Base-by-base conservation (phyloP, 139 green algal species). In the Coelastrella sp. region DNA sequence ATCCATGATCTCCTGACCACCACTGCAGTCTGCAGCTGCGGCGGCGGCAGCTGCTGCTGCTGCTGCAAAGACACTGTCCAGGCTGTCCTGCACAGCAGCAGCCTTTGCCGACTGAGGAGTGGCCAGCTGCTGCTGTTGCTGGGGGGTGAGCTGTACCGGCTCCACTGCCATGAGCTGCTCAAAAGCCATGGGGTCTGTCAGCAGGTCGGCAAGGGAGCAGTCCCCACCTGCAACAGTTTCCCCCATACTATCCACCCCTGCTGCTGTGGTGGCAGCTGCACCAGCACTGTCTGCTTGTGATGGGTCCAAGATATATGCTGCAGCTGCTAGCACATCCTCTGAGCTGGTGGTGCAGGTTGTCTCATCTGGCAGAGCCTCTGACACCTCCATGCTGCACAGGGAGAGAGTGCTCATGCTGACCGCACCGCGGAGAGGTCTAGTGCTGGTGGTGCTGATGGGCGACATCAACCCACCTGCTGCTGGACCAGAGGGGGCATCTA, bases 91-190 rank as follows among this genome's bases (percentile, higher is more conserved):
- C 11, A 12, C 12, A 9, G 56, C 65, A 49, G 59, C 63, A 76
- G 17, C 68, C 8, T 27, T 25, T 17, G 17, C 68, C 10, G 68
- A 25, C 83, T 88, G 83, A 72, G 22, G 24, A 5, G 14, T 35
- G 19, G 10, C 63, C 58, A 57, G 59, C 17, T 72, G 35, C 66
- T 81, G 84, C 68, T 80, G 84, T 66, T 80, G 84, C 84, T 80
- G 49, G 1, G 35, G n/a, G 6, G 22, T 8, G 14, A 88, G 84
- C 49, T 58, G 35, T 24, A 22, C 35, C 7, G 84, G 66, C 49
- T 88, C 84, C 7, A 80, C 68, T 59, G 84, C 84, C 84, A 88
- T 88, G 12, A 88, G 84, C 68, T 80, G 84, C 68, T 88, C 84
- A 81, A 88, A 88, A 9, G 68, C 84, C 9, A 56, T 17, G 7